Base-by-base conservation (phyloP, 2,329 filamentous ascomycete genomes). In the Thielaviopsis punctulata region DNA sequence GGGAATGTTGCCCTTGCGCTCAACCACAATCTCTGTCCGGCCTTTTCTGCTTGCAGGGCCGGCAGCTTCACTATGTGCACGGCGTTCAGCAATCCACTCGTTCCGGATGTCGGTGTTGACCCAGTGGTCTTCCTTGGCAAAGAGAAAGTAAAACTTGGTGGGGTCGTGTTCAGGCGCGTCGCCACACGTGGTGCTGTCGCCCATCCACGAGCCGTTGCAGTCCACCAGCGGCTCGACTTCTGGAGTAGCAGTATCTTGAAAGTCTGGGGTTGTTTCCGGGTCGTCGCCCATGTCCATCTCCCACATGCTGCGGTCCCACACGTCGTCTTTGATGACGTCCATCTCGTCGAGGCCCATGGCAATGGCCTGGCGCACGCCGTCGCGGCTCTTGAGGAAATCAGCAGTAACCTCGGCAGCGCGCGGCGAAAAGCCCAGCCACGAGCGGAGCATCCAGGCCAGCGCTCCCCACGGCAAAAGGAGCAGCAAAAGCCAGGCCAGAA, bases 71-170 rank as follows among this genome's bases (percentile, higher is more conserved):
- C 49, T 24, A 12, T 49, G 49, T 43, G 44, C 39, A 22, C 52
- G 48, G 10, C 49, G 52, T 39, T 54, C 48, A 0, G 49, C 66
- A 51, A 82, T 76, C 54, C 82, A 75, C 24, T 68, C 68, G 57
- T 81, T 76, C 8, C 79, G 67, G 46, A 71, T 68, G 48, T 70
- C 65, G 47, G 76, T 66, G 2, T 74, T 73, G 1, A 83, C 76
- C 79, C 79, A 83, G 53, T 80, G 72, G 55, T 83, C 79, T 49
- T 73, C 64, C 56, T 71, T 65, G 1, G 72, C 79, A 57, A 80
- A 82, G 48, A 79, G 74, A 57, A 80, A 70, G 57, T 75, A 73
- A 58, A 82, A 75, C 56, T 71, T 76, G 1, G 71, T 51, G 4
- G 52, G 52, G 15, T 54, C 52, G 33, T 30, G 39, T 27, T n/a